These are phyloP conservation scores for Podospora bellae-mahoneyi DNA, from an alignment of 495 filamentous ascomycete genomes.

Conservation along the genomic window DNA sequence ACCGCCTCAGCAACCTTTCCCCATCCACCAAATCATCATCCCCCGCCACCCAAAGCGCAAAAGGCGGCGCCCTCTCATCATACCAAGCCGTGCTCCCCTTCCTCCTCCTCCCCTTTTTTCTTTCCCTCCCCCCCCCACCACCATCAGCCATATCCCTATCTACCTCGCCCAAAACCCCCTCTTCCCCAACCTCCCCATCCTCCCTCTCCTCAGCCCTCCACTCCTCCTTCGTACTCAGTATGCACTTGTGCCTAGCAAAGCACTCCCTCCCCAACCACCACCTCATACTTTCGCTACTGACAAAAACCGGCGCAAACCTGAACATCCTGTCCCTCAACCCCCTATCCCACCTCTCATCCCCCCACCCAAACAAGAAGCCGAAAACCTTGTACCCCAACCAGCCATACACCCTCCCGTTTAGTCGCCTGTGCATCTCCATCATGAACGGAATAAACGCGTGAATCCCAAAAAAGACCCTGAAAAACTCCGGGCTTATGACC, in stretches of 20 bases:
- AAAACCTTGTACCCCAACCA: conserved; percentile 87
- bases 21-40: conserved; percentile 85
- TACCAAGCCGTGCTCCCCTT: conserved; percentile 70
- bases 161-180: conserved; percentile 14
- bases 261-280: conserved; percentile 95
- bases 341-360: conserved; percentile 79
- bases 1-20: conserved; percentile 63
- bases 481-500: conserved; percentile 68
- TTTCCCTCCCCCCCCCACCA: background rate
- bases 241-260: conserved; percentile 89
- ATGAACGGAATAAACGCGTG: conserved; percentile 95
- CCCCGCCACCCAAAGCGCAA: conserved; percentile 87
- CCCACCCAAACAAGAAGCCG: conserved; percentile 87
- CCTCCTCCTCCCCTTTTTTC: conserved; percentile 26
- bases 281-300: conserved; percentile 84
- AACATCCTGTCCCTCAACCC: conserved; percentile 80
- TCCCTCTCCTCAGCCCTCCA: conserved; percentile 61
- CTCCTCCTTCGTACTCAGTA: conserved; percentile 73
- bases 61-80: conserved; percentile 70
- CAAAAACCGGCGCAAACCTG: conserved; percentile 87
- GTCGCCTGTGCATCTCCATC: conserved; percentile 71
- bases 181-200: conserved; percentile 34
- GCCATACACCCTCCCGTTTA: conserved; percentile 72
- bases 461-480: conserved; percentile 83
- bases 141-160: conserved; percentile 17